phyloP scores from a whole-genome alignment of 2,329 filamentous ascomycete species.

The Ophiostoma angusticollis region DNA sequence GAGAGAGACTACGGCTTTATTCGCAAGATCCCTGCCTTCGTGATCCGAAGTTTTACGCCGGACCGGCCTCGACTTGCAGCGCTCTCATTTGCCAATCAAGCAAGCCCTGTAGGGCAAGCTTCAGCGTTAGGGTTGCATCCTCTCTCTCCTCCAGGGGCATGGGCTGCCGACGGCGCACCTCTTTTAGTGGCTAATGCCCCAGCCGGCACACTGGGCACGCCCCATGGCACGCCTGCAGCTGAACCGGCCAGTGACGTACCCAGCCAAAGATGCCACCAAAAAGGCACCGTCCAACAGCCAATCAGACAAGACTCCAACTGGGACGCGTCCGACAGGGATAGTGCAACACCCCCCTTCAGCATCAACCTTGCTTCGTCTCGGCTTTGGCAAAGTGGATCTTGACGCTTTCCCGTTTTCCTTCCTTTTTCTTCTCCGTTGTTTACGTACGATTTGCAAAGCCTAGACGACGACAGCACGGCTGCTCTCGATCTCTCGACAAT shows the following conservation, averaged over 20 bases:
- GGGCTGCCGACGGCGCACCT: no score
- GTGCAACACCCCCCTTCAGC: background rate
- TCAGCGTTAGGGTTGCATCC: no score
- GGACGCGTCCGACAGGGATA: no score
- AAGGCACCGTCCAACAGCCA: constrained; percentile 1
- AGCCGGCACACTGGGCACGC: no score
- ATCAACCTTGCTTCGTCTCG: constrained; percentile 6
- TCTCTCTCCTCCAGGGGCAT: no score
- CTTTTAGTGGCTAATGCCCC: no score
- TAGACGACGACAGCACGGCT: no score
- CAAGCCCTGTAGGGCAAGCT: background rate
- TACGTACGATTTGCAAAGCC: no score
- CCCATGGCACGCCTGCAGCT: no score
- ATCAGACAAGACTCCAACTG: background rate
- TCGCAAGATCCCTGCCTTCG: no score
- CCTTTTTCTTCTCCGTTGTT: background rate
- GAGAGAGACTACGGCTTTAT: no score
- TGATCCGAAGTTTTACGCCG: background rate
- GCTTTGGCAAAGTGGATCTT: constrained; percentile 2
- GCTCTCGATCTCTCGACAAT: no score
- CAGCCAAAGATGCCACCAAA: background rate
- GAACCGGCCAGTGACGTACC: constrained; percentile 5
- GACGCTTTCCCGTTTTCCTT: background rate
- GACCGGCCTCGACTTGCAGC: background rate
- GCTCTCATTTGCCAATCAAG: constrained; percentile 1